These are phyloP conservation scores for Fusarium staphyleae DNA, from an alignment of 2,329 filamentous ascomycete genomes.

Conservation along the genomic window DNA sequence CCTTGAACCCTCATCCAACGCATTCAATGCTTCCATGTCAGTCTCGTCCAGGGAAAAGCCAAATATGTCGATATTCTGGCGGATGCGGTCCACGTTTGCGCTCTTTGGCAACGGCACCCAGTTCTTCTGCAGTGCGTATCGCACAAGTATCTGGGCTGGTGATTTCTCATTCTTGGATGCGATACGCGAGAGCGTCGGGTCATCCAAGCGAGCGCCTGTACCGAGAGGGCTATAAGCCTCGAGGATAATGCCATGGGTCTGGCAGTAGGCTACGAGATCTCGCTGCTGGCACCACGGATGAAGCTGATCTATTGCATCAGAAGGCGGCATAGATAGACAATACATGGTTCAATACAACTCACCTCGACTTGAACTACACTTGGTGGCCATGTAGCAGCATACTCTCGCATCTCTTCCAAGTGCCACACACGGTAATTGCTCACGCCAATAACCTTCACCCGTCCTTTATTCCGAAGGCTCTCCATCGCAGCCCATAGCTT, in stretches of 20 bases:
- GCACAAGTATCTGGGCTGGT: constrained; percentile 70
- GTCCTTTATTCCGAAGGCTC: constrained; percentile 64
- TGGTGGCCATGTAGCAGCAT: constrained; percentile 73
- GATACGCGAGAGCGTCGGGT: constrained; percentile 63
- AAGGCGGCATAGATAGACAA: background rate
- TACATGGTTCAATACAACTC: constrained; percentile 34
- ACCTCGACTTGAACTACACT: constrained; percentile 78
- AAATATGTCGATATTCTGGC: constrained; percentile 66
- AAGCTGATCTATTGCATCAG: constrained; percentile 56
- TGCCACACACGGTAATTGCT: constrained; percentile 75
- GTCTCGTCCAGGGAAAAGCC: constrained; percentile 63
- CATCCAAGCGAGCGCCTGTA: constrained; percentile 50
- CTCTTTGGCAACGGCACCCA: constrained; percentile 75
- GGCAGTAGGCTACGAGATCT: constrained; percentile 62
- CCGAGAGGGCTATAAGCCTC: constrained; percentile 51
- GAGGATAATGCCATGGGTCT: constrained; percentile 75
- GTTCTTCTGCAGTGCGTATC: constrained; percentile 73
- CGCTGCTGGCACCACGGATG: constrained; percentile 73
- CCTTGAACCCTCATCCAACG: constrained; percentile 39
- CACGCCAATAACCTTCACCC: constrained; percentile 71
- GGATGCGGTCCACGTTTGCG: constrained; percentile 64
- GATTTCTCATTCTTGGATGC: constrained; percentile 66
- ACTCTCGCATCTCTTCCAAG: constrained; percentile 71
- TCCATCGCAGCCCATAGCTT: constrained; percentile 73
- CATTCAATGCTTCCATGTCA: constrained; percentile 59